These are phyloP conservation scores for Chlorella sp. DNA, from an alignment of 139 green algal species.

Conservation along the genomic window DNA sequence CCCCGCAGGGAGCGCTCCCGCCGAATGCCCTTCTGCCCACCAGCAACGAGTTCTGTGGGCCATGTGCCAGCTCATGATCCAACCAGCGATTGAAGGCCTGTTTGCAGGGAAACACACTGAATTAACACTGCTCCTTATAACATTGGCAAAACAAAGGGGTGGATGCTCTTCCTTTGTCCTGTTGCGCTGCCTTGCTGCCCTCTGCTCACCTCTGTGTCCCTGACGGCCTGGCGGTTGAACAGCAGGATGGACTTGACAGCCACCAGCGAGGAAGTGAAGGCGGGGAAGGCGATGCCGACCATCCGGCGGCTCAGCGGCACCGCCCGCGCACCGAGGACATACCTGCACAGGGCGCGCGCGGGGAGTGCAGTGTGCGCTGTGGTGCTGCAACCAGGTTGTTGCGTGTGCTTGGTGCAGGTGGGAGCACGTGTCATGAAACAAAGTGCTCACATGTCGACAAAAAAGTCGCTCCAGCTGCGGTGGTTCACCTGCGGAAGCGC, in stretches of 20 bases:
- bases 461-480: constrained; percentile 90
- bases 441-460: constrained; percentile 83
- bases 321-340: neutral
- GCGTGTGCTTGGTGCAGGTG: too few relatives aligned
- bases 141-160: too few relatives aligned
- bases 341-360: neutral
- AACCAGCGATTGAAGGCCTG: constrained; percentile 40
- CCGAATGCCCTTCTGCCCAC: too few relatives aligned
- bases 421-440: too few relatives aligned
- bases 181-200: too few relatives aligned
- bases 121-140: neutral
- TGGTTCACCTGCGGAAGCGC: constrained; percentile 81
- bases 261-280: constrained; percentile 26
- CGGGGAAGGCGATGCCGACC: constrained; percentile 26
- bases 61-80: constrained; percentile 21
- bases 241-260: constrained; percentile 25
- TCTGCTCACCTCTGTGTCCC: constrained; percentile 15
- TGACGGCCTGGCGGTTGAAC: constrained; percentile 19
- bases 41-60: constrained; percentile 27
- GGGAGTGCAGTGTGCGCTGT: neutral
- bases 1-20: too few relatives aligned
- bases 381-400: too few relatives aligned
- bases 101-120: neutral
- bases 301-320: constrained; percentile 4
- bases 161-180: too few relatives aligned